Base-by-base conservation (phyloP, 257 asterid genomes). In the Datura wrightii region DNA sequence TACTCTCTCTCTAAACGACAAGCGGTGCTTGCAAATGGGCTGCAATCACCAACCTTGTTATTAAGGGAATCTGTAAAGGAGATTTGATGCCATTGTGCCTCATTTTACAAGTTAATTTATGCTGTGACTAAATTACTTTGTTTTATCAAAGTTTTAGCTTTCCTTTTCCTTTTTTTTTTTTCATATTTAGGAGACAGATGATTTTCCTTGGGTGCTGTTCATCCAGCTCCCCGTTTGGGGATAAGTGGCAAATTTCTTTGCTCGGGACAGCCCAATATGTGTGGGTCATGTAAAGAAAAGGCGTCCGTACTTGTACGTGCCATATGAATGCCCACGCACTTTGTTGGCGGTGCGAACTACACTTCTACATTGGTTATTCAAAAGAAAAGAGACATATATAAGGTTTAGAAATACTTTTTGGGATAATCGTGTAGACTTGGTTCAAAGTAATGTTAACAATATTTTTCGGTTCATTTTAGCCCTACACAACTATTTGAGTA, bases 31-130 rank as follows among this genome's bases (percentile, higher is more conserved):
- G 37, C 37, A 70, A 70, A 70, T 62, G 70, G 41, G 1, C 14
- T 62, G 70, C 39, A 62, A 62, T 67, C 2, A 13, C 76, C 76
- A 67, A 67, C 58, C 80, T 72, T 74, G 59, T 74, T 46, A 46
- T 74, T 24, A 48, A 48, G 59, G 48, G 80, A 74, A 74, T 76
- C 82, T 76, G 63, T 76, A n/a, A 37, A 71, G 78, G 63, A 50
- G 62, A 76, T 76, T 76, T 76, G 15, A n/a, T n/a, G n/a, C n/a
- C n/a, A n/a, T 46, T 74, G 31, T 24, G 31, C 31, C 31, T 24
- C 31, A 24, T 24, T 24, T 24, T 0, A 24, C 31, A 24, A 24
- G 31, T 24, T 24, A 24, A 24, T 24, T 24, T 24, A 24, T 24
- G 31, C 31, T 24, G 42, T 39, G 16, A 70, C 15, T 70, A 70